phyloP scores from a whole-genome alignment of 2,329 filamentous ascomycete genomes.

The Fusarium poae region DNA sequence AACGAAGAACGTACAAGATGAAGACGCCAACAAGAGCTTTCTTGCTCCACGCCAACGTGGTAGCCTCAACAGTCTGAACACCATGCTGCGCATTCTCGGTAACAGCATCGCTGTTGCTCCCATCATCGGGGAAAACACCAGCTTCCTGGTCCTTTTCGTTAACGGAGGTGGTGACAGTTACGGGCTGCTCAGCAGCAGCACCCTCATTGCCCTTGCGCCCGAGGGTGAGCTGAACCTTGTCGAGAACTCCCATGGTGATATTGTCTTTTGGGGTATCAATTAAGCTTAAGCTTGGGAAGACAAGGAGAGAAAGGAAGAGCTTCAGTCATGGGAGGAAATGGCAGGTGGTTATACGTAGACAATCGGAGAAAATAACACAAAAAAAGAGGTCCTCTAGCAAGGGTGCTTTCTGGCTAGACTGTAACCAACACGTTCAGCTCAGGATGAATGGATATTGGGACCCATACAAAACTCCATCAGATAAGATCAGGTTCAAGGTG shows the following conservation, averaged over 20 bases:
- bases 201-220: constrained; percentile 33
- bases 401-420: constrained; percentile 22
- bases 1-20: constrained; percentile 47
- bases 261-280: constrained; percentile 11
- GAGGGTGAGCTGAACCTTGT: constrained; percentile 33
- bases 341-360: constrained; percentile 19
- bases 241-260: constrained; percentile 37
- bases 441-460: constrained; percentile 9
- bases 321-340: neutral
- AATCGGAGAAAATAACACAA: constrained; percentile 13
- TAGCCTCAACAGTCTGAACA: constrained; percentile 57
- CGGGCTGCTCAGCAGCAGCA: constrained; percentile 21
- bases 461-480: constrained; percentile 40
- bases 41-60: constrained; percentile 58
- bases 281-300: constrained; percentile 28
- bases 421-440: constrained; percentile 1
- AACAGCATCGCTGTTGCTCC: constrained; percentile 27
- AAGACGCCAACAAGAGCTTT: constrained; percentile 54
- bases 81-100: constrained; percentile 53
- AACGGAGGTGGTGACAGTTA: constrained; percentile 21
- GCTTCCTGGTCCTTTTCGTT: constrained; percentile 39
- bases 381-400: constrained; percentile 15
- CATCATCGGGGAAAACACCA: constrained; percentile 24
- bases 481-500: constrained; percentile 43
- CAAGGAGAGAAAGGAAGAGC: constrained; percentile 16